Percentiles rank a stretch among this genome's conserved stretches.
These are phyloP conservation scores for Mycena vulgaris DNA, from an alignment of 768 basidiomycete species.

Conservation along the genomic window DNA sequence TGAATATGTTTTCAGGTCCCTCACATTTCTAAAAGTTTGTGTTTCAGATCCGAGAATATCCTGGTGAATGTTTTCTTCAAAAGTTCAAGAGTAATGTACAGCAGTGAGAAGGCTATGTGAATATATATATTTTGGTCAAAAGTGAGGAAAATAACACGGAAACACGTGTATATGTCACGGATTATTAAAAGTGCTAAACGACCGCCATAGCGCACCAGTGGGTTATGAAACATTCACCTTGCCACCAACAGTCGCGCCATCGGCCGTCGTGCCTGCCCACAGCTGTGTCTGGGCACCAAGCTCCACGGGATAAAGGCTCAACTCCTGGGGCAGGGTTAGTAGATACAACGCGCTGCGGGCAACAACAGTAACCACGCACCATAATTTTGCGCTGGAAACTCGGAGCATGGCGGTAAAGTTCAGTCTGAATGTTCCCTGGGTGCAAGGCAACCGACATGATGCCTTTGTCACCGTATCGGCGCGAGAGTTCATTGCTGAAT, in stretches of 20 bases:
- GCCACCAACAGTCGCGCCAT: constrained; percentile 59
- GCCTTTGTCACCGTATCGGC: constrained; percentile 58
- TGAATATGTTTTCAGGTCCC: too few species aligned
- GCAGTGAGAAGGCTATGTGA: too few species aligned
- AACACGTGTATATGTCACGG: too few species aligned
- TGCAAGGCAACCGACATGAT: constrained; percentile 60
- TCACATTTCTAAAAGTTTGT: too few species aligned
- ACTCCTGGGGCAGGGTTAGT: constrained; percentile 1
- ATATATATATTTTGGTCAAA: too few species aligned
- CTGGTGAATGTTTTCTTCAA: too few species aligned
- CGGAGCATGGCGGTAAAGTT: constrained; percentile 20
- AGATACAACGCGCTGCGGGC: too few species aligned
- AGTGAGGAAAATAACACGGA: too few species aligned
- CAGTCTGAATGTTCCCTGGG: constrained; percentile 50
- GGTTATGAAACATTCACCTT: constrained; percentile 51
- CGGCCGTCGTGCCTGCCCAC: constrained; percentile 63
- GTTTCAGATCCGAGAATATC: too few species aligned
- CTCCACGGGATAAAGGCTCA: constrained; percentile 47
- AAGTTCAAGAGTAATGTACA: too few species aligned
- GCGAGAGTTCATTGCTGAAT: constrained; percentile 58
- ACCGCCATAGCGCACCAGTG: too few species aligned
- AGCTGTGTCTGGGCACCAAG: constrained; percentile 67
- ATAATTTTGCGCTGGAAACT: neutral
- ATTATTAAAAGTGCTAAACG: too few species aligned
- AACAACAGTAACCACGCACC: constrained; percentile 8